Evolutionary conservation across 305 asterid species (phyloP).

Genomic region (Nicotiana rustica): DNA sequence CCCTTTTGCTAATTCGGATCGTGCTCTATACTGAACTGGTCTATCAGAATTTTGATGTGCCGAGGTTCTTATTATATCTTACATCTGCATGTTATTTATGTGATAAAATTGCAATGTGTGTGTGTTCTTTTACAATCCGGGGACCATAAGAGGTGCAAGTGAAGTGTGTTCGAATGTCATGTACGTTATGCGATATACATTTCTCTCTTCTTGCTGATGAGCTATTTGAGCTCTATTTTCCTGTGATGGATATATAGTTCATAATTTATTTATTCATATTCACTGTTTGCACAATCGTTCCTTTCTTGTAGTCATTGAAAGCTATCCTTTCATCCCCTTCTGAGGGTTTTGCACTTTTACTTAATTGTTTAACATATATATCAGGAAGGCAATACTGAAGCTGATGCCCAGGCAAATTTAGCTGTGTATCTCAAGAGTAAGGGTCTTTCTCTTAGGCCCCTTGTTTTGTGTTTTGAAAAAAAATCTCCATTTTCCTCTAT

Average conservation of each 20-base stretch:
- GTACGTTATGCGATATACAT: neutral
- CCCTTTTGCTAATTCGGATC: constrained; percentile 12
- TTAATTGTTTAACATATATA: constrained; percentile 29
- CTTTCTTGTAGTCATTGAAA: neutral
- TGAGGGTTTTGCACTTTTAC: neutral
- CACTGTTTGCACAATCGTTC: neutral
- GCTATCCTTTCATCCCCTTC: constrained; percentile 17
- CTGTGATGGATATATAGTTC: neutral
- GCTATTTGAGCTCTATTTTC: neutral
- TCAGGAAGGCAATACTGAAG: constrained; percentile 83
- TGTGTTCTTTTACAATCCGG: neutral
- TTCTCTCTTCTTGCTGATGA: neutral
- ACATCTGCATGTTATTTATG: neutral
- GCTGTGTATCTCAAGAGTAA: constrained; percentile 74
- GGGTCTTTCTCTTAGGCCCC: constrained; percentile 26
- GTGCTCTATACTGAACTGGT: neutral
- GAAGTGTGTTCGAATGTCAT: neutral
- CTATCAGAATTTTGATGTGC: constrained; percentile 22
- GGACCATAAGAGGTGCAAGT: neutral
- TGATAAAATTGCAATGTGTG: constrained; percentile 2
- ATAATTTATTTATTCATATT: neutral
- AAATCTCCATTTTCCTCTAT: neutral
- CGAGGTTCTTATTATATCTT: neutral
- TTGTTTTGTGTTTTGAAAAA: neutral
- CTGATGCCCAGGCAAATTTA: constrained; percentile 92